A percentile compares a stretch with the other conserved stretches of the same genome.
Evolutionary conservation across 148 eudicot species (phyloP).

Genomic region (Vaccinium corymbosum): DNA sequence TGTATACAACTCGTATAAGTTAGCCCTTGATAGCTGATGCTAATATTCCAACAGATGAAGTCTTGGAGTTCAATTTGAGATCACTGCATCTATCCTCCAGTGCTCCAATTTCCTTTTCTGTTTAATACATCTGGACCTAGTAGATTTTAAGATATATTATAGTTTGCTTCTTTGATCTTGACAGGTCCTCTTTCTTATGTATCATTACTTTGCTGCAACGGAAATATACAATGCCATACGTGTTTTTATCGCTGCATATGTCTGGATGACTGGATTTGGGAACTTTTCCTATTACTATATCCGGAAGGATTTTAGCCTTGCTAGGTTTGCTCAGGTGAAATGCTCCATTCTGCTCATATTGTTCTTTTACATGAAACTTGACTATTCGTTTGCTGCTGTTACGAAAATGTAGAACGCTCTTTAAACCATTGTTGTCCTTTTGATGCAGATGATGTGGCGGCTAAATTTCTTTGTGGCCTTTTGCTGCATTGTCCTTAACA

Average conservation of each 20-base stretch:
- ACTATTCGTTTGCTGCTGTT: neutral
- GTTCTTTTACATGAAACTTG: neutral
- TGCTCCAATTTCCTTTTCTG: neutral
- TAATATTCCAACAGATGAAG: neutral
- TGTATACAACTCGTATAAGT: neutral
- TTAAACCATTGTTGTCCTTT: constrained; percentile 17
- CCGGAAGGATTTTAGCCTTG: constrained; percentile 76
- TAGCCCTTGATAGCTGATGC: neutral
- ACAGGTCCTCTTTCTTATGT: constrained; percentile 90
- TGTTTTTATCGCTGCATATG: constrained; percentile 93
- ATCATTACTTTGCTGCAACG: constrained; percentile 90
- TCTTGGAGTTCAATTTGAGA: neutral
- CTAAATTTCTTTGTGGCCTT: constrained; percentile 82
- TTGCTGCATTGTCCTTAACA: constrained; percentile 74
- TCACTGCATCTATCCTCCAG: neutral
- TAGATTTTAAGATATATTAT: neutral
- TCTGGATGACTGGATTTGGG: constrained; percentile 98
- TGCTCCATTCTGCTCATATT: constrained; percentile 13
- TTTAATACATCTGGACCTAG: neutral
- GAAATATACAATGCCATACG: constrained; percentile 94
- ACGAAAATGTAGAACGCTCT: neutral
- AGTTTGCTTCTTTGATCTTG: constrained; percentile 7
- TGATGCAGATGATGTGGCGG: constrained; percentile 96
- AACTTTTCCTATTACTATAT: constrained; percentile 94
- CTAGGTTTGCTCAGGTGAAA: constrained; percentile 79